These are phyloP conservation scores for Corylus americana DNA, from an alignment of 306 rosid species.

Conservation along the genomic window DNA sequence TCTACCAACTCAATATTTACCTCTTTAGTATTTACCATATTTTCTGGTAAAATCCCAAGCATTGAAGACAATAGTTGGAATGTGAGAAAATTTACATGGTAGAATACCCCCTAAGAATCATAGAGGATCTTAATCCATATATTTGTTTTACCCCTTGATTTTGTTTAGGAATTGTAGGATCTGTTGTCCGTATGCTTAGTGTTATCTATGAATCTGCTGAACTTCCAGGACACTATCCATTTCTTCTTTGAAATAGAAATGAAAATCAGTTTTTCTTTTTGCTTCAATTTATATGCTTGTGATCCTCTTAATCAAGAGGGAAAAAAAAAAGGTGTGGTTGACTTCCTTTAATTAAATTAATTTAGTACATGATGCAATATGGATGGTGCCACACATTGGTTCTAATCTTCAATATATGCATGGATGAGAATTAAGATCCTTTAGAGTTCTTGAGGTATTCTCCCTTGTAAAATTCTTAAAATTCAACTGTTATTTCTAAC, in stretches of 20 bases:
- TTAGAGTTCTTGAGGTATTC: no score
- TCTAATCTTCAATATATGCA: background rate
- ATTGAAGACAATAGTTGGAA: no score
- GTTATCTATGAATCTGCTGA: background rate
- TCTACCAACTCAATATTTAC: no score
- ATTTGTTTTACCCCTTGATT: background rate
- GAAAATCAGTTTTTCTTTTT: background rate
- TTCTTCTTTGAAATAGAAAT: background rate
- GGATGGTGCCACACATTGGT: no score
- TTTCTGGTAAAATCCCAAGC: no score
- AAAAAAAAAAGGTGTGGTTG: background rate
- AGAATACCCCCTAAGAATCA: no score
- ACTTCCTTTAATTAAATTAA: background rate
- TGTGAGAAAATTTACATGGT: no score
- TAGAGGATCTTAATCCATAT: background rate
- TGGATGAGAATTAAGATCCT: background rate
- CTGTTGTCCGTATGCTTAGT: background rate
- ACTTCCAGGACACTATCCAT: background rate
- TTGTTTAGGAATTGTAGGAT: background rate
- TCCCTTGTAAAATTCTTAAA: no score
- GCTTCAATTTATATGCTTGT: background rate
- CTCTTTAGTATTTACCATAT: no score
- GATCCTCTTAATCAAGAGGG: background rate
- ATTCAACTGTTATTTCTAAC: no score
- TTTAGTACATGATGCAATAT: background rate